These are phyloP conservation scores for Sporothrix mexicana DNA, from an alignment of 2,329 filamentous ascomycete genomes.

Conservation along the genomic window DNA sequence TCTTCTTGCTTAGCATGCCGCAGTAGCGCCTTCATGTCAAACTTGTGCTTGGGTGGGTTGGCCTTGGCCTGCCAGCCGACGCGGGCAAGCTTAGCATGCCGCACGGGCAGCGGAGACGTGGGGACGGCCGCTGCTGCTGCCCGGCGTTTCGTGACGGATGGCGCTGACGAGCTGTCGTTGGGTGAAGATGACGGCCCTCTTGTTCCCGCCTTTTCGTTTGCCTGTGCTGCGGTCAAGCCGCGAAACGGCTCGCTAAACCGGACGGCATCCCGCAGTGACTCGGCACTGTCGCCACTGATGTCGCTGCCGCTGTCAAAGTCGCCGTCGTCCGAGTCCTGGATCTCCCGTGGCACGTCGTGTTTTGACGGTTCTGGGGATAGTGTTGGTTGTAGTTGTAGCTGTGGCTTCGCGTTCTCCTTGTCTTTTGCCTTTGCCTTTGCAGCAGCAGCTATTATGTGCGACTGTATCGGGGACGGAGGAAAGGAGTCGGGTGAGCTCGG, in stretches of 20 bases:
- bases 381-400: background rate
- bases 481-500: slow-evolving; percentile 33
- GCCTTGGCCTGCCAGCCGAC: slow-evolving; percentile 38
- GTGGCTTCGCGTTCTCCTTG: background rate
- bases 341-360: background rate
- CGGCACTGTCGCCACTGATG: slow-evolving; percentile 22
- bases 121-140: slow-evolving; percentile 34
- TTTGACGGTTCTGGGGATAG: no score
- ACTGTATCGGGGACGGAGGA: slow-evolving; percentile 22
- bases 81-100: slow-evolving; percentile 35
- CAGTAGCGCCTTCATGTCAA: slow-evolving; percentile 67
- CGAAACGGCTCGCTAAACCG: slow-evolving; percentile 21
- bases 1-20: slow-evolving; percentile 64
- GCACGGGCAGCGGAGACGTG: slow-evolving; percentile 54
- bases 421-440: background rate
- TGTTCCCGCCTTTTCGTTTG: background rate
- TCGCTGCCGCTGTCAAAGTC: slow-evolving; percentile 21
- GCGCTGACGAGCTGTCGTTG: slow-evolving; percentile 27
- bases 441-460: background rate
- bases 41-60: slow-evolving; percentile 62
- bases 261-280: slow-evolving; percentile 26
- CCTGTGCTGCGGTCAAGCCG: background rate
- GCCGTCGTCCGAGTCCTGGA: slow-evolving; percentile 34
- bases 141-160: slow-evolving; percentile 34
- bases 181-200: slow-evolving; percentile 7